phyloP scores from a whole-genome alignment of 2,329 filamentous ascomycete genomes.

The Curvularia hawaiiensis region DNA sequence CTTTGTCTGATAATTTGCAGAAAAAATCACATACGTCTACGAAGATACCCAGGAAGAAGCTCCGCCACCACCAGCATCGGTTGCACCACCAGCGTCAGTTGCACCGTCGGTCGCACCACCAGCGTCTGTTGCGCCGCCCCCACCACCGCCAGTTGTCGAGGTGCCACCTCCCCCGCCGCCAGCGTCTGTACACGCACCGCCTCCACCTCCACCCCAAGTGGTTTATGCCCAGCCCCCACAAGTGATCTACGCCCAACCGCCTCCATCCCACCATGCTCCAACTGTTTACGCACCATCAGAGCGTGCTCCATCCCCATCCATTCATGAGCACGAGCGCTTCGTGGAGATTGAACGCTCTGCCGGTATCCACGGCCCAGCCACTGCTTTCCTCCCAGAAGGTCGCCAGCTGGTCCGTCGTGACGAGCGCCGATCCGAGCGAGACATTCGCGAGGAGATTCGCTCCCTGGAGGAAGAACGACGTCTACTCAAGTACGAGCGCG shows the following conservation, averaged over 20 bases:
- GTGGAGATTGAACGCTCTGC: slow-evolving; percentile 55
- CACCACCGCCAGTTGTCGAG: slow-evolving; percentile 22
- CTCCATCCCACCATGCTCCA: slow-evolving; percentile 30
- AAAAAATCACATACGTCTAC: slow-evolving; percentile 46
- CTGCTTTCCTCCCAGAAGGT: slow-evolving; percentile 55
- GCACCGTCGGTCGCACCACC: slow-evolving; percentile 28
- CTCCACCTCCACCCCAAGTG: slow-evolving; percentile 31
- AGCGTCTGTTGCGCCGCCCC: slow-evolving; percentile 23
- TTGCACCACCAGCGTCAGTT: slow-evolving; percentile 24
- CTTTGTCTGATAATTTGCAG: slow-evolving; percentile 22
- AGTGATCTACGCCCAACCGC: slow-evolving; percentile 13
- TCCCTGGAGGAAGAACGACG: slow-evolving; percentile 70
- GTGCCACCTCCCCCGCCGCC: slow-evolving; percentile 30
- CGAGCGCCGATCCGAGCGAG: slow-evolving; percentile 56
- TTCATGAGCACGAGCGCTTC: slow-evolving; percentile 41
- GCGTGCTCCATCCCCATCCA: slow-evolving; percentile 40
- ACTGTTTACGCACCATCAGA: slow-evolving; percentile 41
- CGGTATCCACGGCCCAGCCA: slow-evolving; percentile 53
- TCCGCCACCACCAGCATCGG: slow-evolving; percentile 23
- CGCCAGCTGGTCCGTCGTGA: slow-evolving; percentile 28
- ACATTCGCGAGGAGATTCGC: slow-evolving; percentile 74
- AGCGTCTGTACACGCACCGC: slow-evolving; percentile 16
- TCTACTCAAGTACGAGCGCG: slow-evolving; percentile 62
- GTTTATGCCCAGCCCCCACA: slow-evolving; percentile 28
- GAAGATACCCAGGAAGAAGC: slow-evolving; percentile 32